Conservation (phyloP, 2,329 filamentous ascomycete species). For the Aspergillus brasiliensis region DNA sequence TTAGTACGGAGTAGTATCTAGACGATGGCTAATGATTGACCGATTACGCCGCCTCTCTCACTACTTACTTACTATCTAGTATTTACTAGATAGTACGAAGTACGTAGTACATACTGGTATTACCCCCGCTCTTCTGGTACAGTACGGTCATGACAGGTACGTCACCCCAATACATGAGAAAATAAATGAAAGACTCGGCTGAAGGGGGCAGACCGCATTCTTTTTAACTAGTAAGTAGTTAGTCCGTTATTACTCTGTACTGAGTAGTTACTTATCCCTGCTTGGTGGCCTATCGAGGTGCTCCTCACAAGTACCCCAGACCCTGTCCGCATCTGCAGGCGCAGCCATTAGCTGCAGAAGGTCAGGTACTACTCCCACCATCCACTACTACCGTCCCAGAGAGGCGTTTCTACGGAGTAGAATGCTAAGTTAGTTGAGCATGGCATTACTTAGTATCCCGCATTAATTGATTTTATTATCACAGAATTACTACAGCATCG, state of each 20-base stretch:
- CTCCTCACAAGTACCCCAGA: slow-evolving; percentile 16
- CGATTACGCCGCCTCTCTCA: not conserved
- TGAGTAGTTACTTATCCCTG: not conserved
- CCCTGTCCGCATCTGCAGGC: slow-evolving; percentile 22
- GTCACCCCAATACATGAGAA: not conserved
- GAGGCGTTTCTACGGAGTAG: not conserved
- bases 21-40: not conserved
- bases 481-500: too few species aligned
- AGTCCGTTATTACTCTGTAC: too few species aligned
- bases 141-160: not conserved
- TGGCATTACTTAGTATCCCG: too few species aligned
- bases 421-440: not conserved
- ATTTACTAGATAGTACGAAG: not conserved
- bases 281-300: not conserved
- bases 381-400: not conserved
- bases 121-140: not conserved
- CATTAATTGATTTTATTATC: too few species aligned
- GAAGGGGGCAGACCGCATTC: not conserved
- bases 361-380: slow-evolving; percentile 1
- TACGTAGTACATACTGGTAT: not conserved
- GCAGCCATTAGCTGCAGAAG: slow-evolving; percentile 18
- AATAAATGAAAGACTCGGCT: not conserved
- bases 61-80: not conserved
- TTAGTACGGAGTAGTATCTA: not conserved
- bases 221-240: not conserved